A percentile compares a stretch with the other conserved stretches of the same genome.
These are phyloP conservation scores for Gynostemma pentaphyllum DNA, from an alignment of 306 rosid species.

Conservation along the genomic window DNA sequence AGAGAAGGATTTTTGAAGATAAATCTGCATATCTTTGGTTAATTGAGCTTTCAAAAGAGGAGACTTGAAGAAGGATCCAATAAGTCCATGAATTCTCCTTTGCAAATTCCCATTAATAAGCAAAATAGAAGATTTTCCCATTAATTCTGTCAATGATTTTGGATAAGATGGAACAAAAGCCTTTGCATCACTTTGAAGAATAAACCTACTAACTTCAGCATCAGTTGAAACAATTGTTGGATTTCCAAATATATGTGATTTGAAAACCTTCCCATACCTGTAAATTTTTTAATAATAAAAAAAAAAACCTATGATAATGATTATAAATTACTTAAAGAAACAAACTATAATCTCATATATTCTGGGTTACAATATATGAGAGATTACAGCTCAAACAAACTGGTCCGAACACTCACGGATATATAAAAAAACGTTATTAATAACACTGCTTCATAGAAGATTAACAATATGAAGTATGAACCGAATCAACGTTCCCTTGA, in stretches of 20 bases:
- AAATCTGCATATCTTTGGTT: neutral
- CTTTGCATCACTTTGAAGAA: constrained; percentile 78
- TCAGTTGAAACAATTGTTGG: constrained; percentile 83
- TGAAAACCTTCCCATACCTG: constrained; percentile 75
- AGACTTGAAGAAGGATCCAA: constrained; percentile 70
- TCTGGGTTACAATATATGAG: too few relatives aligned
- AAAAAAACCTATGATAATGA: neutral
- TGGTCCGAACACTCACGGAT: too few relatives aligned
- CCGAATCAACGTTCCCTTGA: too few relatives aligned
- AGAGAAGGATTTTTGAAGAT: neutral
- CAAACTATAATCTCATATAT: neutral
- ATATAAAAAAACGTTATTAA: too few relatives aligned
- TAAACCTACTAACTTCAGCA: constrained; percentile 72
- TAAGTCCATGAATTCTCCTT: constrained; percentile 81
- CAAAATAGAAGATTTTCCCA: constrained; percentile 71
- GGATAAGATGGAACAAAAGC: constrained; percentile 75
- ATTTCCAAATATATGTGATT: constrained; percentile 81
- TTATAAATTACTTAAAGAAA: neutral
- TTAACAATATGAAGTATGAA: too few relatives aligned
- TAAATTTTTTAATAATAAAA: neutral
- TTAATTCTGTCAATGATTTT: constrained; percentile 66
- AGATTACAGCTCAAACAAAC: too few relatives aligned
- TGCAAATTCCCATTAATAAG: constrained; percentile 72
- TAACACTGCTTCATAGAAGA: too few relatives aligned
- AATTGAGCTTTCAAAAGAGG: constrained; percentile 14